Evolutionary conservation across 2,329 filamentous ascomycete genomes (phyloP).

Genomic region (Botrytis hyacinthi): DNA sequence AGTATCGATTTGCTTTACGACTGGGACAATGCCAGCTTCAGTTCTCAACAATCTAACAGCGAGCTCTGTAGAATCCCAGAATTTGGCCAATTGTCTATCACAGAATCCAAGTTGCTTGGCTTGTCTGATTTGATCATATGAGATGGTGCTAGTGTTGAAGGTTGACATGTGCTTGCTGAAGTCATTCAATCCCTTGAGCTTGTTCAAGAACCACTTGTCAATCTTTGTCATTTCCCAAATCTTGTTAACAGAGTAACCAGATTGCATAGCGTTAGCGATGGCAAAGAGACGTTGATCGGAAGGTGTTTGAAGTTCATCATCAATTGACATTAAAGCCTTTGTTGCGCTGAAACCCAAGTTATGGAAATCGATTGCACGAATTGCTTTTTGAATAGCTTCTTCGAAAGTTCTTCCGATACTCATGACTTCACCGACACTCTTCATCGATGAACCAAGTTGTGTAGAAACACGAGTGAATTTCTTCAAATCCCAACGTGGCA

Average conservation of each 20-base stretch:
- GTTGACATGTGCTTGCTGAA: slow-evolving; percentile 40
- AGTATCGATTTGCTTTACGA: slow-evolving; percentile 98
- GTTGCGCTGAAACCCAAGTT: slow-evolving; percentile 94
- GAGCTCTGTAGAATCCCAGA: slow-evolving; percentile 83
- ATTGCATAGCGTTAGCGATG: slow-evolving; percentile 95
- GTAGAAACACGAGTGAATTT: slow-evolving; percentile 99
- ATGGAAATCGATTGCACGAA: slow-evolving; percentile 90
- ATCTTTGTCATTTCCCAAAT: slow-evolving; percentile 98
- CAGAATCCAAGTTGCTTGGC: slow-evolving; percentile 98
- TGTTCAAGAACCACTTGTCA: slow-evolving; percentile 99
- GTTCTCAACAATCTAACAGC: slow-evolving; percentile 82
- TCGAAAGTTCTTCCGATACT: slow-evolving; percentile 97
- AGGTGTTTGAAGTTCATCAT: slow-evolving; percentile 85
- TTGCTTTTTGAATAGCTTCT: slow-evolving; percentile 98
- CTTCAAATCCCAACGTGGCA: slow-evolving; percentile 94
- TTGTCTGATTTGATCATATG: slow-evolving; percentile 81
- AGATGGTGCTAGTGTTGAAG: slow-evolving; percentile 61
- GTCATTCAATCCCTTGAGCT: slow-evolving; percentile 95
- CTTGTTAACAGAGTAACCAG: slow-evolving; percentile 91
- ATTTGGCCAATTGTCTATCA: slow-evolving; percentile 87
- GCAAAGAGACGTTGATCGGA: slow-evolving; percentile 97
- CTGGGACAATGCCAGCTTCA: slow-evolving; percentile 85
- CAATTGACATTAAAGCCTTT: slow-evolving; percentile 81
- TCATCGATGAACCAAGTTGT: slow-evolving; percentile 97
- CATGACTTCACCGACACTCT: slow-evolving; percentile 99